phyloP scores from a whole-genome alignment of 192 early-diverging fungal species.

The Backusella sp. region DNA sequence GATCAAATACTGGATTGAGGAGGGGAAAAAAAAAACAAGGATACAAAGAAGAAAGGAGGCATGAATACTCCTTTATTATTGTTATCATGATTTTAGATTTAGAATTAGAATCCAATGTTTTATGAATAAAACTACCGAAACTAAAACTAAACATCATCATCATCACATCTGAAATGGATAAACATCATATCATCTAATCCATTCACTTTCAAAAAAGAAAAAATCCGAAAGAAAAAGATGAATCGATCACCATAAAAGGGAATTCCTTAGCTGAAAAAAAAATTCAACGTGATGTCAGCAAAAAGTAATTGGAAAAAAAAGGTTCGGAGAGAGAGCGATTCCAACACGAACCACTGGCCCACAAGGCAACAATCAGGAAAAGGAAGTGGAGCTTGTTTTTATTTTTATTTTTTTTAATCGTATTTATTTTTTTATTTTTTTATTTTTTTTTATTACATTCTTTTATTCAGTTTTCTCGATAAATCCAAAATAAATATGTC shows the following conservation, averaged over 20 bases:
- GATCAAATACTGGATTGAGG: no score
- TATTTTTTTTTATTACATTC: not conserved
- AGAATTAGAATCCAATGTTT: not conserved
- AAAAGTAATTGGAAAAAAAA: not conserved
- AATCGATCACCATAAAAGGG: not conserved
- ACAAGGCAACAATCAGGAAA: constrained; percentile 3
- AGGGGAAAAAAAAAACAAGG: no score
- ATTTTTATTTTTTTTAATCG: not conserved
- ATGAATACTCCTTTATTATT: no score
- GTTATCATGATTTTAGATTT: not conserved
- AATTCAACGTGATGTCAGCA: not conserved
- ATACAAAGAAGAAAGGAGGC: no score
- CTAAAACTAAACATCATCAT: not conserved
- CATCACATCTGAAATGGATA: not conserved
- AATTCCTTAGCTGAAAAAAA: not conserved
- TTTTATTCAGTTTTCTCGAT: not conserved
- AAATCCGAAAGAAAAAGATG: not conserved
- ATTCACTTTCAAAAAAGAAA: not conserved
- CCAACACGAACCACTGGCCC: not conserved
- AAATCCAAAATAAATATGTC: constrained; percentile 45
- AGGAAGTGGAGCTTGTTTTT: not conserved
- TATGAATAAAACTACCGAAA: not conserved
- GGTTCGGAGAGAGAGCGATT: not conserved
- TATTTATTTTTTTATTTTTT: not conserved
- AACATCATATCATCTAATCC: not conserved